These are phyloP conservation scores for Phialophora verrucosa DNA, from an alignment of 2,329 filamentous ascomycete species.

Conservation along the genomic window DNA sequence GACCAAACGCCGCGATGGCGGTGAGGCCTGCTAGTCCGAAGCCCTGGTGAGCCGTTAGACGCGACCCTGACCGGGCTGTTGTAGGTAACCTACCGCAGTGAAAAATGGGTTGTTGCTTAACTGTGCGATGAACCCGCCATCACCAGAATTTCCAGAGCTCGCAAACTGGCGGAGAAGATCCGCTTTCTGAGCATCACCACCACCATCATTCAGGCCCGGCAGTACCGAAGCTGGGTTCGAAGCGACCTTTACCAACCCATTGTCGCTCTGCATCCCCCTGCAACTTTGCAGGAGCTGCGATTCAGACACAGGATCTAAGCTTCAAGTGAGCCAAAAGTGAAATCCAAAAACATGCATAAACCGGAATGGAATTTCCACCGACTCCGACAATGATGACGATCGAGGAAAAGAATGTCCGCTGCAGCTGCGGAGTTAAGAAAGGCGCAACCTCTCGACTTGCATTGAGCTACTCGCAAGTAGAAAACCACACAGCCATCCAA, in stretches of 20 bases:
- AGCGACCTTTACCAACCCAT: conserved; percentile 30
- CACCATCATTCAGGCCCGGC: conserved; percentile 18
- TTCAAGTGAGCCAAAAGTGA: neutral
- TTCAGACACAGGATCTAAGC: conserved; percentile 1
- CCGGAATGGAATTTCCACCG: conserved; percentile 3
- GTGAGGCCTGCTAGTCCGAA: conserved; percentile 91
- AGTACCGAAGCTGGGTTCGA: conserved; percentile 19
- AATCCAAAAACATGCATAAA: neutral
- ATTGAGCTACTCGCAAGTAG: neutral
- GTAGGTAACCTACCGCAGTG: conserved; percentile 51
- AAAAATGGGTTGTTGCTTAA: conserved; percentile 57
- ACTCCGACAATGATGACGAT: conserved; percentile 7
- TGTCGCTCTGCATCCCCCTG: conserved; percentile 35
- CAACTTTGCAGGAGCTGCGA: neutral
- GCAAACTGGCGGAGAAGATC: conserved; percentile 36
- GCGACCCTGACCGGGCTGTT: neutral
- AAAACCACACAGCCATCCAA: neutral
- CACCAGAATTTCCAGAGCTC: conserved; percentile 38
- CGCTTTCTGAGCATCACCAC: conserved; percentile 25
- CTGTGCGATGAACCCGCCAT: conserved; percentile 52
- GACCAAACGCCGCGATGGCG: conserved; percentile 78
- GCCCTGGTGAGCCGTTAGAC: conserved; percentile 56
- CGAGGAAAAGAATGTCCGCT: neutral
- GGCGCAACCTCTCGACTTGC: neutral
- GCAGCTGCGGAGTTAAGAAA: conserved; percentile 1